Percentiles rank a stretch among this genome's conserved stretches.
Evolutionary conservation across 2,329 filamentous ascomycete species (phyloP).

Genomic region (Ophiostoma tasmaniense): DNA sequence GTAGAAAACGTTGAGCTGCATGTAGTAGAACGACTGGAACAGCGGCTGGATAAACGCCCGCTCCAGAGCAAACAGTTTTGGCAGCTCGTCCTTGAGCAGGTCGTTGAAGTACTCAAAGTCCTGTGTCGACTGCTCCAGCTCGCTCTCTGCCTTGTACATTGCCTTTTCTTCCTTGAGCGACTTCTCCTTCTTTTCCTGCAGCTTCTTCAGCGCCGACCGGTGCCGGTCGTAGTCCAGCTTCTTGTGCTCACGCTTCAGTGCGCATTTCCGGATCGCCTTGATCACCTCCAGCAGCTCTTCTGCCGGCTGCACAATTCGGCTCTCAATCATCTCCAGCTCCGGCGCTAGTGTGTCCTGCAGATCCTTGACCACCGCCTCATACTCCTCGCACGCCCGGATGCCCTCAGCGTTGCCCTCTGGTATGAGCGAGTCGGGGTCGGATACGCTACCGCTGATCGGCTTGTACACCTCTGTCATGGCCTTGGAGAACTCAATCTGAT

Average conservation of each 20-base stretch:
- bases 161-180: constrained; percentile 95
- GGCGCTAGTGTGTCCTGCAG: constrained; percentile 80
- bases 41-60: constrained; percentile 91
- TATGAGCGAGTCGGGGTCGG: constrained; percentile 76
- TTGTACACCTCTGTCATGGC: constrained; percentile 96
- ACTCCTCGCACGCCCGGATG: constrained; percentile 92
- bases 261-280: constrained; percentile 86
- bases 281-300: constrained; percentile 91
- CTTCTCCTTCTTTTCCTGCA: constrained; percentile 97
- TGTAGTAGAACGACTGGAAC: constrained; percentile 99
- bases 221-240: constrained; percentile 93
- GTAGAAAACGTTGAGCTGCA: constrained; percentile 99
- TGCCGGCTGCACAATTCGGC: constrained; percentile 79
- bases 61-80: constrained; percentile 82
- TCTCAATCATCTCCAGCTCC: constrained; percentile 96
- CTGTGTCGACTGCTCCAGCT: constrained; percentile 83
- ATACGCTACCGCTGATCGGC: constrained; percentile 91
- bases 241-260: constrained; percentile 90
- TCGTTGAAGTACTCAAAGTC: constrained; percentile 99
- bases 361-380: constrained; percentile 83
- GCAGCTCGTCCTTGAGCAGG: constrained; percentile 88
- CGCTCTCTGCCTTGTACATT: constrained; percentile 88
- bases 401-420: constrained; percentile 85
- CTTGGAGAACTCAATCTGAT: constrained; percentile 97
- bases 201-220: constrained; percentile 74